A percentile compares a stretch with the other conserved stretches of the same genome.
These are phyloP conservation scores for Corynascus novoguineensis DNA, from an alignment of 495 filamentous ascomycete species.

Conservation along the genomic window DNA sequence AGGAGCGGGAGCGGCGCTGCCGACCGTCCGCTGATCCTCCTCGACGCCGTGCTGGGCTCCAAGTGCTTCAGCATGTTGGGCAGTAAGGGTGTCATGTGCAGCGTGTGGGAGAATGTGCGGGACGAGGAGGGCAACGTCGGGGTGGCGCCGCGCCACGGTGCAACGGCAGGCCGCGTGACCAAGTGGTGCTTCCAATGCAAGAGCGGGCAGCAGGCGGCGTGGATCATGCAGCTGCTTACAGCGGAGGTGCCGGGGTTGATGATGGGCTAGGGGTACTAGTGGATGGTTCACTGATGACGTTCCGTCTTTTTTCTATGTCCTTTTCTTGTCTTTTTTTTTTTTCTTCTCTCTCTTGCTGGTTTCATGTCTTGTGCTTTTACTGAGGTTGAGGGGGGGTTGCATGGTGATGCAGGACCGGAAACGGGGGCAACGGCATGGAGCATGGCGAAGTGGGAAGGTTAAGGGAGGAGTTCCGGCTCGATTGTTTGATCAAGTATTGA, in stretches of 20 bases:
- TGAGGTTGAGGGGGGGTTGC: neutral
- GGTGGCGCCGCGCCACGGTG: conserved; percentile 60
- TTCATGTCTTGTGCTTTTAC: neutral
- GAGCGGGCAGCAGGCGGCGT: conserved; percentile 38
- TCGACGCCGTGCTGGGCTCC: conserved; percentile 80
- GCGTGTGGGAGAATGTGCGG: conserved; percentile 75
- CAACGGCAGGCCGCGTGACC: conserved; percentile 62
- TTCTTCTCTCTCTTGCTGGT: too few relatives aligned
- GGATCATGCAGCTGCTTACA: conserved; percentile 43
- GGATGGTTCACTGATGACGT: neutral
- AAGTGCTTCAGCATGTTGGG: conserved; percentile 80
- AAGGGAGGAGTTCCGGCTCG: neutral
- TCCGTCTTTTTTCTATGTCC: neutral
- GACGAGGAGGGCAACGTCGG: conserved; percentile 65
- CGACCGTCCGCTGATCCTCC: conserved; percentile 58
- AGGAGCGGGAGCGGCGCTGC: too few relatives aligned
- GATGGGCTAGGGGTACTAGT: conserved; percentile 5
- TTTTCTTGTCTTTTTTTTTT: neutral
- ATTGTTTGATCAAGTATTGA: neutral
- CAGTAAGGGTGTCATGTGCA: conserved; percentile 76
- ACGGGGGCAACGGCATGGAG: neutral
- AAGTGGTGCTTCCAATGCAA: conserved; percentile 78
- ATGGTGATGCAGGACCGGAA: neutral
- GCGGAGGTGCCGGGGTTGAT: conserved; percentile 41
- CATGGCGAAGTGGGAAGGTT: neutral